Percentiles rank a stretch among this genome's conserved stretches.
Conservation (phyloP, 2,329 filamentous ascomycete species). For the Trichoderma sp. region DNA sequence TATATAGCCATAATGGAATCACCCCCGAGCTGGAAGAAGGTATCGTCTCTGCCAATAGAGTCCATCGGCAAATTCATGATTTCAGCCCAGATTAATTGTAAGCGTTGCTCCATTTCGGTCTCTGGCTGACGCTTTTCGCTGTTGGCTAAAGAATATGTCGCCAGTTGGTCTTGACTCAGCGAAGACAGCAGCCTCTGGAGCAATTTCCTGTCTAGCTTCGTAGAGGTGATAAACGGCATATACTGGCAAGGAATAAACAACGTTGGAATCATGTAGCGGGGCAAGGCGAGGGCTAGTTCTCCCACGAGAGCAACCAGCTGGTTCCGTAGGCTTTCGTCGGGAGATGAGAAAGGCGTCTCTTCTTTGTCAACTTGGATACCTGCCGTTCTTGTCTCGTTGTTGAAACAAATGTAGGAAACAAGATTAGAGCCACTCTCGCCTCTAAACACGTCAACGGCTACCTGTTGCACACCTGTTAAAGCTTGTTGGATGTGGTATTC, state of each 20-base stretch:
- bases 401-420: constrained; percentile 9
- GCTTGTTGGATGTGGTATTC: constrained; percentile 23
- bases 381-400: background rate
- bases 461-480: background rate
- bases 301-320: constrained; percentile 5
- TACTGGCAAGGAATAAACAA: constrained; percentile 24
- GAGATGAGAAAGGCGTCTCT: constrained; percentile 16
- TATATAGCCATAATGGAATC: constrained; percentile 49
- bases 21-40: constrained; percentile 34
- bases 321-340: constrained; percentile 11
- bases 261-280: constrained; percentile 27
- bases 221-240: constrained; percentile 24
- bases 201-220: constrained; percentile 18
- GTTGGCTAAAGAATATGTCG: background rate
- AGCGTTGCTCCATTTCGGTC: constrained; percentile 15
- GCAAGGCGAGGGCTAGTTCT: constrained; percentile 1
- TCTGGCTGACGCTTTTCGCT: constrained; percentile 21
- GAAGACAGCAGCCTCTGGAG: background rate
- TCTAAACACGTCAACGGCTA: constrained; percentile 6
- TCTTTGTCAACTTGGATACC: background rate
- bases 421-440: background rate
- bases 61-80: constrained; percentile 33
- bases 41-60: constrained; percentile 29
- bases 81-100: constrained; percentile 33
- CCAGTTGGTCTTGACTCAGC: background rate